Conservation (phyloP, 2,329 filamentous ascomycete genomes). For the Colletotrichum tabaci region DNA sequence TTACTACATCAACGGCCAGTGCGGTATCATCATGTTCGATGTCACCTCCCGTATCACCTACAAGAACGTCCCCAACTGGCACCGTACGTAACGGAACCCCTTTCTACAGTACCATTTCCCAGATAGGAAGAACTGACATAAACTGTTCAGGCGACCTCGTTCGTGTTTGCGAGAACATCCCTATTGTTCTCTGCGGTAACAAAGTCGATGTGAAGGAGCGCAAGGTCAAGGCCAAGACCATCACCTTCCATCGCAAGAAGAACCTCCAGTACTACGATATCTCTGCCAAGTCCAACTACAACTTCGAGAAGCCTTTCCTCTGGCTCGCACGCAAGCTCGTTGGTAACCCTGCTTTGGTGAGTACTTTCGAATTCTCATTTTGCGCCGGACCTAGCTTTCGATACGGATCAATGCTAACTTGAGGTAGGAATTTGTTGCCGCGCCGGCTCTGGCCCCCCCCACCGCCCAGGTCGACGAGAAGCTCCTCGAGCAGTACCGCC, state of each 20-base stretch:
- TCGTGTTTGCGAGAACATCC: slow-evolving; percentile 99
- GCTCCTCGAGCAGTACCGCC: slow-evolving; percentile 84
- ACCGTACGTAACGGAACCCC: slow-evolving; percentile 80
- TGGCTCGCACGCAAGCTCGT: slow-evolving; percentile 99
- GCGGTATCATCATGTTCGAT: slow-evolving; percentile 99
- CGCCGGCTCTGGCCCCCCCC: slow-evolving; percentile 92
- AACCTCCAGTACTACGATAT: slow-evolving; percentile 99
- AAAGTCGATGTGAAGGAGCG: slow-evolving; percentile 99
- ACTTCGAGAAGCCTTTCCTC: slow-evolving; percentile 99
- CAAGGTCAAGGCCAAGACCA: slow-evolving; percentile 99
- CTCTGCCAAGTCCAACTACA: slow-evolving; percentile 99
- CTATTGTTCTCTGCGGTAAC: slow-evolving; percentile 98
- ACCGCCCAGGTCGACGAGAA: slow-evolving; percentile 90
- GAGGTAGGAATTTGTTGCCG: slow-evolving; percentile 92
- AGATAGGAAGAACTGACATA: slow-evolving; percentile 2
- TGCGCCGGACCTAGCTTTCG: slow-evolving; percentile 4
- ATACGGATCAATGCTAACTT: slow-evolving; percentile 47
- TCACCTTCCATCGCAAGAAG: slow-evolving; percentile 99
- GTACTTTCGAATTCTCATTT: slow-evolving; percentile 51
- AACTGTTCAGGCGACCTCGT: slow-evolving; percentile 86
- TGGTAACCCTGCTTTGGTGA: slow-evolving; percentile 88
- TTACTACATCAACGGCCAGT: slow-evolving; percentile 99
- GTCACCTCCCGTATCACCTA: slow-evolving; percentile 99
- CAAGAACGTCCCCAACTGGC: slow-evolving; percentile 99
- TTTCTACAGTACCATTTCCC: not conserved